phyloP scores from a whole-genome alignment of 169 alveolate genomes.

The Cryptosporidium bovis region DNA sequence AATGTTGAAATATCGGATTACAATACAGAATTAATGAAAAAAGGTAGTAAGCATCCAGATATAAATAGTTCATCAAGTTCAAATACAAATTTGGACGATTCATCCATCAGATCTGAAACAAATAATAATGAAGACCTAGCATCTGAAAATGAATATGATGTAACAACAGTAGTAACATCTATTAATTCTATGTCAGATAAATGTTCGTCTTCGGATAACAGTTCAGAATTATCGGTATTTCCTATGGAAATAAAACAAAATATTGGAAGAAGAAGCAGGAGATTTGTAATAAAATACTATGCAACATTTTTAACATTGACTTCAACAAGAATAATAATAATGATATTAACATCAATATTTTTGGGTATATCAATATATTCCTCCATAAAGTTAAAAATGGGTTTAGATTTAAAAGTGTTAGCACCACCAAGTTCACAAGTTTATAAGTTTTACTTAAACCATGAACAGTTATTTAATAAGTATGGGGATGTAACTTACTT shows the following conservation, averaged over 20 bases:
- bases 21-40: conserved; percentile 35
- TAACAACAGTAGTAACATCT: neutral
- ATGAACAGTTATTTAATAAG: conserved; percentile 56
- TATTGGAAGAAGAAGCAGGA: conserved; percentile 61
- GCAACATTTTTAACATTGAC: conserved; percentile 70
- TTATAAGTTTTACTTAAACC: conserved; percentile 63
- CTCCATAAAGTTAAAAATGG: conserved; percentile 49
- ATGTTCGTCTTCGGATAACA: neutral
- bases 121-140: neutral
- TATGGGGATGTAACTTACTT: conserved; percentile 68
- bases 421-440: conserved; percentile 72
- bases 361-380: conserved; percentile 56
- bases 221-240: conserved; percentile 39
- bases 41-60: neutral
- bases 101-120: neutral
- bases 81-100: neutral
- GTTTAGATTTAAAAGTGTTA: conserved; percentile 56
- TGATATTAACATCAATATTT: conserved; percentile 32
- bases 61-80: conserved; percentile 23
- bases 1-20: conserved; percentile 59
- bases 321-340: conserved; percentile 37
- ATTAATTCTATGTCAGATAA: neutral
- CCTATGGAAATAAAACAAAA: conserved; percentile 68
- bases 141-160: neutral
- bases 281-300: conserved; percentile 66